Percentiles rank a stretch among this genome's conserved stretches.
Evolutionary conservation across 139 green algal genomes (phyloP).

Genomic region (Mesostigma viride): DNA sequence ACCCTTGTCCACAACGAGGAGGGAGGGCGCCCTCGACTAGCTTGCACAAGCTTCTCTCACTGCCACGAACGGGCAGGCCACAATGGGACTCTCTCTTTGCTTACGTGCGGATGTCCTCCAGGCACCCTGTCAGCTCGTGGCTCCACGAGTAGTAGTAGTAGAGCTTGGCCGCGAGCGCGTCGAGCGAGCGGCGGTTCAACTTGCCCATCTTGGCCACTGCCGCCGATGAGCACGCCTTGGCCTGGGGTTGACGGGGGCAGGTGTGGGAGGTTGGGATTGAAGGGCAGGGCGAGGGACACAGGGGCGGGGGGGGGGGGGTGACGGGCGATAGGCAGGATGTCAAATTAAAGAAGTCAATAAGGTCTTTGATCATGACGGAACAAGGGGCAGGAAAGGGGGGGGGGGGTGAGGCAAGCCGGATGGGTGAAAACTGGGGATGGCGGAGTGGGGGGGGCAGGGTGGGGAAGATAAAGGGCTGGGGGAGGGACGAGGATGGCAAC

Average conservation of each 20-base stretch:
- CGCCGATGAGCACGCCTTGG: constrained; percentile 4
- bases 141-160: constrained; percentile 78
- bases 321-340: not conserved
- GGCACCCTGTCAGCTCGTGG: constrained; percentile 55
- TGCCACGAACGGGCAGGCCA: no score
- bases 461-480: no score
- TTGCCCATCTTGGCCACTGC: constrained; percentile 36
- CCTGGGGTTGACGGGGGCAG: constrained; percentile 5
- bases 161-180: constrained; percentile 69
- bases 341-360: constrained; percentile 6
- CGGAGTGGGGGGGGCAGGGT: no score
- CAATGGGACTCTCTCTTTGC: no score
- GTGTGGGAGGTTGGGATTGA: not conserved
- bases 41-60: no score
- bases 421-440: constrained; percentile 18
- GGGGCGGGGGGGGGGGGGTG: no score
- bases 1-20: no score
- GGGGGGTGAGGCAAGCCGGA: not conserved
- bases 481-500: no score
- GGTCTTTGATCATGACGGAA: not conserved
- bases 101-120: constrained; percentile 60
- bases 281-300: not conserved
- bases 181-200: constrained; percentile 84
- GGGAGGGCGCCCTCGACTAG: no score
- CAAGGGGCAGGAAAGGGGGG: not conserved